A percentile compares a stretch with the other conserved stretches of the same genome.
phyloP scores from a whole-genome alignment of 129 eudicot species.

The Gnaphalium uliginosum region DNA sequence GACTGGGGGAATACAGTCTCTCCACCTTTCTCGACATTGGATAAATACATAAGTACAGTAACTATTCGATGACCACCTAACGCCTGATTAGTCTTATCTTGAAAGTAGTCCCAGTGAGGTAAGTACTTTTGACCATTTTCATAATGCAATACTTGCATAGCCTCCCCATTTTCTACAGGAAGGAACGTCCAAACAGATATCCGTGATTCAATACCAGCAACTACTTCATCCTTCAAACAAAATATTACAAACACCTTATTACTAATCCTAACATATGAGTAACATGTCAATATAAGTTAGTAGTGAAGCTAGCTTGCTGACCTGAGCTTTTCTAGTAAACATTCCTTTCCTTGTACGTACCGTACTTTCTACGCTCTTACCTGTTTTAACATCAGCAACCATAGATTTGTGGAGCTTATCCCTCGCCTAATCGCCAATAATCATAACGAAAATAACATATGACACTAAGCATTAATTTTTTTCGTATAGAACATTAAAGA shows the following conservation, averaged over 20 bases:
- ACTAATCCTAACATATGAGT: background rate
- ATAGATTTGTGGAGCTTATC: slow-evolving; percentile 82
- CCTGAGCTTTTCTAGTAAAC: slow-evolving; percentile 83
- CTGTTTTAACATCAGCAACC: slow-evolving; percentile 84
- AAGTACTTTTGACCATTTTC: slow-evolving; percentile 89
- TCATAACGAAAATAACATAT: slow-evolving; percentile 8
- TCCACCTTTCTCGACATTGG: slow-evolving; percentile 74
- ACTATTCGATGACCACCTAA: slow-evolving; percentile 84
- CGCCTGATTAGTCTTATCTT: slow-evolving; percentile 58
- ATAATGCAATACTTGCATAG: slow-evolving; percentile 61
- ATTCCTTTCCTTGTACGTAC: slow-evolving; percentile 91
- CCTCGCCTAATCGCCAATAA: slow-evolving; percentile 56
- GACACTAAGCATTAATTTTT: background rate
- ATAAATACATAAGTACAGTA: slow-evolving; percentile 87
- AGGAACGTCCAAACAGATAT: slow-evolving; percentile 83
- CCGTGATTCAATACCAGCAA: slow-evolving; percentile 57
- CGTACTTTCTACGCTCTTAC: slow-evolving; percentile 76
- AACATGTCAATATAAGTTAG: background rate
- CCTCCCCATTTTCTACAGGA: slow-evolving; percentile 77
- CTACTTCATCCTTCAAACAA: slow-evolving; percentile 55
- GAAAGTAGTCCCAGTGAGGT: slow-evolving; percentile 82
- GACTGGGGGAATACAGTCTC: slow-evolving; percentile 73
- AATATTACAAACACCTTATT: background rate
- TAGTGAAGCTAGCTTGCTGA: slow-evolving; percentile 29
- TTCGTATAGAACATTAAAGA: background rate